phyloP scores from a whole-genome alignment of 352 stramenopile genomes.

The Phytophthora niederhauseri region DNA sequence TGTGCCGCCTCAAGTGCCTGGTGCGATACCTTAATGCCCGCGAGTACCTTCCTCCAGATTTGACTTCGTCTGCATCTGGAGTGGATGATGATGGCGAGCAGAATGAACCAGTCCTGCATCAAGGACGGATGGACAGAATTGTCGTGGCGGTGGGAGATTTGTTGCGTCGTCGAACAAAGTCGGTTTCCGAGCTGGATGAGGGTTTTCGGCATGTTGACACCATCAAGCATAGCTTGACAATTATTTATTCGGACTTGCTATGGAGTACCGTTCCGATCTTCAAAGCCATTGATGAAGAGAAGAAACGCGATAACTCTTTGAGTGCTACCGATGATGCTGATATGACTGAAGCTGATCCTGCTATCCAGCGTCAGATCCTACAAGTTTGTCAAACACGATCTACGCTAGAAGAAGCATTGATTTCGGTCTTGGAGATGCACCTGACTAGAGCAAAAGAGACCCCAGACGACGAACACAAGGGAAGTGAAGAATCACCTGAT shows the following conservation, averaged over 20 bases:
- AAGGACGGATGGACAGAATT: constrained; percentile 49
- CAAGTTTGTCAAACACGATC: constrained; percentile 43
- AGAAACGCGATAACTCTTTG: constrained; percentile 28
- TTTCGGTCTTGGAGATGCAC: constrained; percentile 80
- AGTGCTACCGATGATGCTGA: constrained; percentile 2
- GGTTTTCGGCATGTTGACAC: constrained; percentile 60
- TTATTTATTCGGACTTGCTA: constrained; percentile 79
- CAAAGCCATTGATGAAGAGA: constrained; percentile 38
- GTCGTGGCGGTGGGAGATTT: constrained; percentile 42
- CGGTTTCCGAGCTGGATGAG: constrained; percentile 53
- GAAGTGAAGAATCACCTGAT: constrained; percentile 27
- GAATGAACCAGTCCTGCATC: constrained; percentile 1
- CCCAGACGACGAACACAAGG: constrained; percentile 37
- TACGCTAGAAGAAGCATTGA: constrained; percentile 63
- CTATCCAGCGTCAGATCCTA: constrained; percentile 44
- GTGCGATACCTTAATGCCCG: constrained; percentile 67
- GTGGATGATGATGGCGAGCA: constrained; percentile 1
- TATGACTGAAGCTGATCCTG: constrained; percentile 17
- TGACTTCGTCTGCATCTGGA: constrained; percentile 11
- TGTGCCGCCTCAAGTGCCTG: constrained; percentile 68
- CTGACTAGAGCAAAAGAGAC: constrained; percentile 45
- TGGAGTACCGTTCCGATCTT: constrained; percentile 80
- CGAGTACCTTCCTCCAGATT: constrained; percentile 56
- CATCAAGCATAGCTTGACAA: constrained; percentile 66
- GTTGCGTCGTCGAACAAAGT: constrained; percentile 55